Conservation (phyloP, 2,329 filamentous ascomycete genomes). For the Pseudopyrenochaeta lycopersici region DNA sequence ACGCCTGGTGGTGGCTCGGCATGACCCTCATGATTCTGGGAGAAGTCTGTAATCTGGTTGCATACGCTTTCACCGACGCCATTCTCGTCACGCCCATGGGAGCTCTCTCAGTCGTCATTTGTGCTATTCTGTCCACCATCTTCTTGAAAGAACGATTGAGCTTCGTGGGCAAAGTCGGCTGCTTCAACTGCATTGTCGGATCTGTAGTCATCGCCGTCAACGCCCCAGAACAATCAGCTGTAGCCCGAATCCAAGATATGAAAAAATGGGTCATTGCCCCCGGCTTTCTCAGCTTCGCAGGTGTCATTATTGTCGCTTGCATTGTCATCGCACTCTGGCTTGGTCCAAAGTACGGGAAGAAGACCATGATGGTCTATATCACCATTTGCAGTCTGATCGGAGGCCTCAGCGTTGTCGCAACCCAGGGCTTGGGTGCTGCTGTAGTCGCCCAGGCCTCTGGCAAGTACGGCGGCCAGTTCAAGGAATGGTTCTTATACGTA, state of each 20-base stretch:
- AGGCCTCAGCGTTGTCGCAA: constrained; percentile 92
- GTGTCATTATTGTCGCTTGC: constrained; percentile 80
- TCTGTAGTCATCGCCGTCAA: constrained; percentile 95
- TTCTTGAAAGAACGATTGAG: constrained; percentile 96
- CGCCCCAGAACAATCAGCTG: constrained; percentile 84
- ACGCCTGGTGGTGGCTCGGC: constrained; percentile 91
- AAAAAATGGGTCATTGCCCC: constrained; percentile 85
- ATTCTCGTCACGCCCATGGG: constrained; percentile 94
- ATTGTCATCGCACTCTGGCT: constrained; percentile 78
- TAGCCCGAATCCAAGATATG: constrained; percentile 91
- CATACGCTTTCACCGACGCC: constrained; percentile 95
- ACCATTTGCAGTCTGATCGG: constrained; percentile 96
- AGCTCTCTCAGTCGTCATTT: constrained; percentile 90
- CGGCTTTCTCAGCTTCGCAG: constrained; percentile 85
- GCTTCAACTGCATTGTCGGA: constrained; percentile 93
- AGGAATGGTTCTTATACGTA: constrained; percentile 96
- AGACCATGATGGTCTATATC: constrained; percentile 97
- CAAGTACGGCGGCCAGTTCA: constrained; percentile 78
- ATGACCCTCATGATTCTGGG: constrained; percentile 98
- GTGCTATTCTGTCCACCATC: constrained; percentile 88
- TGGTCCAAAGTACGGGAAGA: constrained; percentile 90
- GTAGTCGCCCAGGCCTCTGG: constrained; percentile 88
- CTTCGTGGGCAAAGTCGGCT: constrained; percentile 94
- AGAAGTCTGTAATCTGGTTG: constrained; percentile 96
- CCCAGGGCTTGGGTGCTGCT: constrained; percentile 89